Evolutionary conservation across 2,329 filamentous ascomycete genomes (phyloP).

Genomic region (Paraphoma sp.): DNA sequence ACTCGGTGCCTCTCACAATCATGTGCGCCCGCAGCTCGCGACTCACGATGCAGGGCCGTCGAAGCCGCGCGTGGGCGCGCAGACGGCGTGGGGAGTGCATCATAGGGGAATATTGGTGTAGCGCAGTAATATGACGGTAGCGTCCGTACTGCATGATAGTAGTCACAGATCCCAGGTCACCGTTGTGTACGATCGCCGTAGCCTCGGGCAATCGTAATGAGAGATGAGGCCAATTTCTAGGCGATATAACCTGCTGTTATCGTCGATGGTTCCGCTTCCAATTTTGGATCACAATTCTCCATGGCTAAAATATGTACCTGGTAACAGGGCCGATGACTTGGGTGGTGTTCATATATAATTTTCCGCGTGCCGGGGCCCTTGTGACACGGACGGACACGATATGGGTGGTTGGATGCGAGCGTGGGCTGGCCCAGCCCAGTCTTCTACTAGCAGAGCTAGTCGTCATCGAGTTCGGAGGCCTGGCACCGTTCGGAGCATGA

Average conservation of each 20-base stretch:
- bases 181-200: slow-evolving; percentile 26
- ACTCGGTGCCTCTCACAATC: slow-evolving; percentile 9
- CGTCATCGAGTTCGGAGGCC: slow-evolving; percentile 3
- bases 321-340: slow-evolving; percentile 28
- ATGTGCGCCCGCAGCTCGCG: slow-evolving; percentile 2
- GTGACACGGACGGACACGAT: slow-evolving; percentile 22
- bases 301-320: slow-evolving; percentile 36
- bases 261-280: slow-evolving; percentile 43
- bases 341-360: slow-evolving; percentile 23
- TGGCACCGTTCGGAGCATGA: slow-evolving; percentile 15
- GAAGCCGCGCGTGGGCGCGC: slow-evolving; percentile 8
- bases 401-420: slow-evolving; percentile 1
- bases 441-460: slow-evolving; percentile 4
- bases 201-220: slow-evolving; percentile 36
- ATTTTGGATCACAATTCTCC: slow-evolving; percentile 37
- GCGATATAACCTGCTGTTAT: slow-evolving; percentile 43
- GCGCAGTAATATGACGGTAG: slow-evolving; percentile 23
- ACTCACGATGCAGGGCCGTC: slow-evolving; percentile 15
- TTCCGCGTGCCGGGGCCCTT: slow-evolving; percentile 30
- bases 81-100: slow-evolving; percentile 9
- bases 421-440: neutral
- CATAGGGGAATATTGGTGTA: slow-evolving; percentile 1
- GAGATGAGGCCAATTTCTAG: slow-evolving; percentile 43
- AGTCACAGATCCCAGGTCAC: slow-evolving; percentile 26
- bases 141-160: slow-evolving; percentile 22